phyloP scores from a whole-genome alignment of 768 basidiomycete genomes.

The Tylopilus plumbeoviolaceoides region DNA sequence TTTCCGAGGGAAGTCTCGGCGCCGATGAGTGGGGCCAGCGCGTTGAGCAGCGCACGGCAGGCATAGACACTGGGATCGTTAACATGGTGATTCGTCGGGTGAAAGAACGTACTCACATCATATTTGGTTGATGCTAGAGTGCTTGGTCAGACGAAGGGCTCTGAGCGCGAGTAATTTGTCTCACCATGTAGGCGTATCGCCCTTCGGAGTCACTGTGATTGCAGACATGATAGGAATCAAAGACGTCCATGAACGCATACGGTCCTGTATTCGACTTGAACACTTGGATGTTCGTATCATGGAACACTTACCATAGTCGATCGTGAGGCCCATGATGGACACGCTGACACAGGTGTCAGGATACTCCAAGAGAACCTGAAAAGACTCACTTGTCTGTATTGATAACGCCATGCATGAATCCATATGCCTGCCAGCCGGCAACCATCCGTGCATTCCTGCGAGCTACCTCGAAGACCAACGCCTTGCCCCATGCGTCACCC shows the following conservation, averaged over 20 bases:
- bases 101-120: conserved; percentile 53
- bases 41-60: conserved; percentile 66
- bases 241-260: conserved; percentile 94
- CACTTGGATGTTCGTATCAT: neutral
- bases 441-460: conserved; percentile 89
- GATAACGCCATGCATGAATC: conserved; percentile 95
- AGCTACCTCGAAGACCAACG: conserved; percentile 73
- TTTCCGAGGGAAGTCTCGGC: conserved; percentile 62
- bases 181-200: conserved; percentile 67
- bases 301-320: conserved; percentile 58
- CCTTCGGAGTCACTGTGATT: conserved; percentile 82
- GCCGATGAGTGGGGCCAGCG: conserved; percentile 83
- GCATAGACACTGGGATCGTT: conserved; percentile 61
- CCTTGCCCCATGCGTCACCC: conserved; percentile 65
- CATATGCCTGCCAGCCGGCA: conserved; percentile 92
- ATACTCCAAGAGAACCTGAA: neutral
- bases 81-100: neutral
- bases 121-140: conserved; percentile 63
- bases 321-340: conserved; percentile 70
- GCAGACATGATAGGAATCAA: conserved; percentile 80
- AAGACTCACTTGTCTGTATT: conserved; percentile 88
- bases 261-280: conserved; percentile 50
- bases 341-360: conserved; percentile 42
- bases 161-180: conserved; percentile 2
- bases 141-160: conserved; percentile 1